Conservation (phyloP, 306 rosid genomes). For the Carpinus viminea region DNA sequence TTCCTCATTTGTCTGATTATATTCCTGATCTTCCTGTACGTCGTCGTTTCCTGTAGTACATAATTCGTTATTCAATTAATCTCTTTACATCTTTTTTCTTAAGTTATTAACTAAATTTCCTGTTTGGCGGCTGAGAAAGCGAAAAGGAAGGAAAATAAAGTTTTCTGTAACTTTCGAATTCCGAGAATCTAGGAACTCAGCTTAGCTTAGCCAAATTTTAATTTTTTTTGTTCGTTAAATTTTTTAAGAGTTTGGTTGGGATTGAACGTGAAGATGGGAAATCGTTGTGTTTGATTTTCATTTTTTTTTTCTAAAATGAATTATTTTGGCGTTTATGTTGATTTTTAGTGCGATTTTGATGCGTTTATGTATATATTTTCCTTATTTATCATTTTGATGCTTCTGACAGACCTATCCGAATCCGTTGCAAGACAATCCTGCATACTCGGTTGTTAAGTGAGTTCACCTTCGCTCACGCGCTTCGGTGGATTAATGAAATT, state of each 20-base stretch:
- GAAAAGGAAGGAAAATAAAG: not conserved
- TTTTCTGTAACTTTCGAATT: not conserved
- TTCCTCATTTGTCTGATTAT: slow-evolving; percentile 80
- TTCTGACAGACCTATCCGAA: slow-evolving; percentile 65
- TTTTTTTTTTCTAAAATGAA: not conserved
- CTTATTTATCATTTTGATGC: slow-evolving; percentile 17
- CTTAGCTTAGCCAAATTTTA: not conserved
- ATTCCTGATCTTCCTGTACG: slow-evolving; percentile 73
- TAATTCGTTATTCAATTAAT: not conserved
- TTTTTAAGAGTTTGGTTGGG: no score
- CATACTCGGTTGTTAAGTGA: slow-evolving; percentile 92
- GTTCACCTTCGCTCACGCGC: slow-evolving; percentile 16
- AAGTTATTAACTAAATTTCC: not conserved
- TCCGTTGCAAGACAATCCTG: slow-evolving; percentile 92
- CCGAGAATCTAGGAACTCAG: not conserved
- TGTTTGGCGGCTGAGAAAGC: not conserved
- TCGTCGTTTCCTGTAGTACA: slow-evolving; percentile 19
- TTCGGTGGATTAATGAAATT: not conserved
- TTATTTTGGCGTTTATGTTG: not conserved
- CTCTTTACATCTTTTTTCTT: not conserved
- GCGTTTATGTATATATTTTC: not conserved
- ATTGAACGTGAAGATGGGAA: not conserved
- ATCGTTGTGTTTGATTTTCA: not conserved
- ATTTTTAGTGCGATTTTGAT: not conserved
- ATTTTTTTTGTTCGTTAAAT: no score